Conservation (phyloP, 805 yeast species). For the Phaffomyces opuntiae region DNA sequence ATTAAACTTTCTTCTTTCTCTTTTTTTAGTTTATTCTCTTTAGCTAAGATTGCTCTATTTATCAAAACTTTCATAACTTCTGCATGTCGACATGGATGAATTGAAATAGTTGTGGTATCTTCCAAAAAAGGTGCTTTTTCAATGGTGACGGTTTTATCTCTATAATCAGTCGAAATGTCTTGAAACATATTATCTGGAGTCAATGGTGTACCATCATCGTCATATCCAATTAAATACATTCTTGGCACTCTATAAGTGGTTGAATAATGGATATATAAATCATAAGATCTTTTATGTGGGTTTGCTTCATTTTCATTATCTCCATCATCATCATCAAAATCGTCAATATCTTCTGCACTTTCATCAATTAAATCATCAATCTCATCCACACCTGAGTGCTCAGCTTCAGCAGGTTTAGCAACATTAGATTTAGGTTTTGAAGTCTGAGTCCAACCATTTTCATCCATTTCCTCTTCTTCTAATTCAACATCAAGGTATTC, state of each 20-base stretch:
- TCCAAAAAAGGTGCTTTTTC: slow-evolving; percentile 83
- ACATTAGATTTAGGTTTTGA: slow-evolving; percentile 17
- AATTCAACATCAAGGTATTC: slow-evolving; percentile 36
- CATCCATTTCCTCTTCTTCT: slow-evolving; percentile 32
- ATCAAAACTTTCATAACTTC: slow-evolving; percentile 87
- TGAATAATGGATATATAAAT: slow-evolving; percentile 84
- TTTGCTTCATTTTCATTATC: slow-evolving; percentile 22
- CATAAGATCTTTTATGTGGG: slow-evolving; percentile 61
- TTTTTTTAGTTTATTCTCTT: slow-evolving; percentile 24
- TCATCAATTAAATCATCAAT: slow-evolving; percentile 30
- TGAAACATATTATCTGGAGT: slow-evolving; percentile 90
- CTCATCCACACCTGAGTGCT: slow-evolving; percentile 29
- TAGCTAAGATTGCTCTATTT: slow-evolving; percentile 58
- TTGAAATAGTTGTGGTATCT: slow-evolving; percentile 70
- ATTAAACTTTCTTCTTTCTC: slow-evolving; percentile 24
- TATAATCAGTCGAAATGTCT: slow-evolving; percentile 85
- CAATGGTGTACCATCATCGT: slow-evolving; percentile 76
- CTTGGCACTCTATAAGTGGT: slow-evolving; percentile 96
- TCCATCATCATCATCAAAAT: slow-evolving; percentile 38
- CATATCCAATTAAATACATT: slow-evolving; percentile 84
- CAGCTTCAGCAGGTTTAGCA: background rate
- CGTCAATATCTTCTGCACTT: slow-evolving; percentile 29
- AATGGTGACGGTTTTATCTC: slow-evolving; percentile 93
- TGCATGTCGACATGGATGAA: slow-evolving; percentile 95
- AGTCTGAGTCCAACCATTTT: slow-evolving; percentile 55